Conservation (phyloP, 2,329 filamentous ascomycete species). For the Aspergillus phoenicis region DNA sequence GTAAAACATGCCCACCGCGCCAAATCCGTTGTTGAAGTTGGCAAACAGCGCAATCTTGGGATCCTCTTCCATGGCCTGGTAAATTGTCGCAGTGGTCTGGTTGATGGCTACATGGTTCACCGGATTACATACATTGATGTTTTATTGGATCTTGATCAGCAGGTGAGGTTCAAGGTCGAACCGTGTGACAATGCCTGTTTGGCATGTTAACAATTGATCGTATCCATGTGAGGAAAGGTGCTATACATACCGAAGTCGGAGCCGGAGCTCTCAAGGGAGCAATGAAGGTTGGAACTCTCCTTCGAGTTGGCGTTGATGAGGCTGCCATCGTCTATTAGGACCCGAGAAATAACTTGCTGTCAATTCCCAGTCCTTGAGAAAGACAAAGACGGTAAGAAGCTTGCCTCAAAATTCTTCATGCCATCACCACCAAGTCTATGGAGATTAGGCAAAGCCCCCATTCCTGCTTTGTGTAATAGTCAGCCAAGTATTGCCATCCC, state of each 20-base stretch:
- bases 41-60: conserved; percentile 14
- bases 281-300: conserved; percentile 31
- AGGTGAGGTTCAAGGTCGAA: not conserved
- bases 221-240: not conserved
- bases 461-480: not conserved
- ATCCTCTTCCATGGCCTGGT: not conserved
- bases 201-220: not conserved
- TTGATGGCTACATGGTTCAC: not conserved
- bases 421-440: not conserved
- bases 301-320: conserved; percentile 15
- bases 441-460: not conserved
- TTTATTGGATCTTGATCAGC: not conserved
- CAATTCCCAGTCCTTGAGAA: too few species aligned
- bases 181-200: conserved; percentile 4
- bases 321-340: conserved; percentile 19
- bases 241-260: conserved; percentile 30
- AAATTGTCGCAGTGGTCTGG: not conserved
- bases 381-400: not conserved
- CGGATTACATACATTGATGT: not conserved
- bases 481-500: not conserved
- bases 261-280: conserved; percentile 34
- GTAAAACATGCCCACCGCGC: conserved; percentile 14
- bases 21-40: conserved; percentile 16
- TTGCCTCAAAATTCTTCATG: not conserved
- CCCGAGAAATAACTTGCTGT: not conserved